phyloP scores from a whole-genome alignment of 2,329 filamentous ascomycete species.

The Dothideomycetes sp. region DNA sequence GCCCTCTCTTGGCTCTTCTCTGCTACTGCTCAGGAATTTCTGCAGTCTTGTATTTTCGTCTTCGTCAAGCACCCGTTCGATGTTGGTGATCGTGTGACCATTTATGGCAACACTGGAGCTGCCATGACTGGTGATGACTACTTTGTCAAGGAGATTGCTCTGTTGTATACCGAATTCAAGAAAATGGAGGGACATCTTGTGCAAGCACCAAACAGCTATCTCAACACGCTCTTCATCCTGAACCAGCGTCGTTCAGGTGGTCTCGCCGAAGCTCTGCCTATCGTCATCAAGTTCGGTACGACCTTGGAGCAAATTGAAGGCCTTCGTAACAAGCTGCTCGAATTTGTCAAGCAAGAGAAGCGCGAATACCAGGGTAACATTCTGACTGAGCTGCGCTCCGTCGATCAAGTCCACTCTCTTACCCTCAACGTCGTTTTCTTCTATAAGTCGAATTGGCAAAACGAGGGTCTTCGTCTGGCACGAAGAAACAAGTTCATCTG shows the following conservation, averaged over 20 bases:
- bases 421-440: conserved; percentile 92
- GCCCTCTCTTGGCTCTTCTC: conserved; percentile 89
- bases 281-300: conserved; percentile 82
- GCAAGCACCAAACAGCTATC: conserved; percentile 85
- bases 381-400: conserved; percentile 68
- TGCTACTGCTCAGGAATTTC: conserved; percentile 84
- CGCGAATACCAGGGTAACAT: conserved; percentile 82
- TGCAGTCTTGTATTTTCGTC: conserved; percentile 89
- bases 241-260: conserved; percentile 87
- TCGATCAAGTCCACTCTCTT: conserved; percentile 75
- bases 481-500: conserved; percentile 91
- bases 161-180: conserved; percentile 95
- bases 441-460: conserved; percentile 96
- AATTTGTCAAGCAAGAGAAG: conserved; percentile 76
- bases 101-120: conserved; percentile 85
- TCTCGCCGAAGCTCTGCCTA: conserved; percentile 73
- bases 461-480: conserved; percentile 79
- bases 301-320: conserved; percentile 71
- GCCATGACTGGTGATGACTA: conserved; percentile 76
- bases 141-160: conserved; percentile 86
- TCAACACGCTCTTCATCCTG: conserved; percentile 88
- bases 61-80: conserved; percentile 97
- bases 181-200: conserved; percentile 97
- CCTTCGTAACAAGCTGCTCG: conserved; percentile 67
- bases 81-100: conserved; percentile 81